Evolutionary conservation across 768 basidiomycete species (phyloP), one percentile per base, ranked within the genome.

Genomic region (Boletus speciosus): DNA sequence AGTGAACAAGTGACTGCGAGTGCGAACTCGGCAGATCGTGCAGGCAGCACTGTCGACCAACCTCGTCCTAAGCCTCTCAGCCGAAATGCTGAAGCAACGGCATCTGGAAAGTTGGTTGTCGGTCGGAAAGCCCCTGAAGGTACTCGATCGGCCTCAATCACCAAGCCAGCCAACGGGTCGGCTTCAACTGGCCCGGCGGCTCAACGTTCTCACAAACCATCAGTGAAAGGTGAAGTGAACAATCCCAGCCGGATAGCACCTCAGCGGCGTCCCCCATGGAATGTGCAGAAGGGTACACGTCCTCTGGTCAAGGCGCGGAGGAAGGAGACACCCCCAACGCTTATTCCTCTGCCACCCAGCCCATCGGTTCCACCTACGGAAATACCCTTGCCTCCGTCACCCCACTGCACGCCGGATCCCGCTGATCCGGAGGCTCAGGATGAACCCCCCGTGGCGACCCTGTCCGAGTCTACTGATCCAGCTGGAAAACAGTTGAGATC

Each of bases 371-470:
- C 58, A 0, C 63, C 66, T 15, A 38, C 48, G 27, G 55, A 55
- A 52, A 57, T 65, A 38, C 61, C 65, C 9, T 49, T 68, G 21
- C 57, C 64, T 4, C 38, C 56, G 2, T 68, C 66, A 31, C 66
- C 59, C 15, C 47, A 58, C 23, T 45, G 47, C 29, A 53, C 25
- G 11, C 39, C 54, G 4, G 54, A 5, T 48, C 41, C 40, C 23
- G 6, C n/a, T 38, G 55, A 55, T 39, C 27, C 29, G 10, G 36
- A 57, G 27, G 40, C 15, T 39, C 56, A 32, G 39, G 52, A 58
- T 23, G 46, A 56, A 42, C 42, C 52, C 2, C 34, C 46, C 10
- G 32, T 43, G 36, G n/a, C 6, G 6, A 42, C 43, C 23, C 27
- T 12, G 16, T 5, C 57, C 4, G 48, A 4, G 10, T 10, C 54